phyloP scores from a whole-genome alignment of 1,284 basidiomycete species.

The Papiliotrema terrestris region DNA sequence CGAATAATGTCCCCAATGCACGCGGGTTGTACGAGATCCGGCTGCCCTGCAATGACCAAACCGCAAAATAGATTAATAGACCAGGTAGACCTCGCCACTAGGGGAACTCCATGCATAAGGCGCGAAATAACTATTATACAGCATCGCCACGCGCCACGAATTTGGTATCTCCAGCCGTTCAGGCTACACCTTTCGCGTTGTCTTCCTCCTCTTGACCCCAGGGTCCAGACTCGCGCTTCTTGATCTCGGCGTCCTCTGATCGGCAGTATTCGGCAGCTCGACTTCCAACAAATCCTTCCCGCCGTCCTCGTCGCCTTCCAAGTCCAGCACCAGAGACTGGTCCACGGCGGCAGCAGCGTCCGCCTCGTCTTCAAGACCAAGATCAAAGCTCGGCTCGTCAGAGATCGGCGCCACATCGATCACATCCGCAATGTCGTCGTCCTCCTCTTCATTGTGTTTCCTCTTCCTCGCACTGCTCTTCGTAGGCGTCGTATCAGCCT shows the following conservation, averaged over 20 bases:
- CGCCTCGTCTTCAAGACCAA: not conserved
- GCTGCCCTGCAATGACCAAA: no score
- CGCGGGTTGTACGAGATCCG: no score
- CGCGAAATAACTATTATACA: no score
- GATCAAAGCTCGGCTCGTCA: conserved; percentile 3
- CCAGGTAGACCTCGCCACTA: not conserved
- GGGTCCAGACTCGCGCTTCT: conserved; percentile 23
- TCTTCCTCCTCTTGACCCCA: conserved; percentile 18
- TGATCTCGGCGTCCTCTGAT: conserved; percentile 9
- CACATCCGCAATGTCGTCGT: conserved; percentile 28
- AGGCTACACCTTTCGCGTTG: no score
- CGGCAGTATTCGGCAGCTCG: conserved; percentile 8
- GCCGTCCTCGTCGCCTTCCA: not conserved
- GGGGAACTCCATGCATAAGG: not conserved
- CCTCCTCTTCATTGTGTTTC: conserved; percentile 41
- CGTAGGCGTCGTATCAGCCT: no score
- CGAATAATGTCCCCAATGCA: no score
- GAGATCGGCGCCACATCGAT: conserved; percentile 13
- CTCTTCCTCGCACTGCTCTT: conserved; percentile 9
- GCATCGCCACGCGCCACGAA: no score
- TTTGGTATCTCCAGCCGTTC: no score
- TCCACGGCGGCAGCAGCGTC: not conserved
- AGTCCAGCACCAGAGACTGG: not conserved
- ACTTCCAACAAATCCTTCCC: conserved; percentile 12
- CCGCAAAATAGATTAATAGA: no score